Percentiles rank a stretch among this genome's conserved stretches.
These are phyloP conservation scores for Aquanectria penicillioides DNA, from an alignment of 2,329 filamentous ascomycete genomes.

Conservation along the genomic window DNA sequence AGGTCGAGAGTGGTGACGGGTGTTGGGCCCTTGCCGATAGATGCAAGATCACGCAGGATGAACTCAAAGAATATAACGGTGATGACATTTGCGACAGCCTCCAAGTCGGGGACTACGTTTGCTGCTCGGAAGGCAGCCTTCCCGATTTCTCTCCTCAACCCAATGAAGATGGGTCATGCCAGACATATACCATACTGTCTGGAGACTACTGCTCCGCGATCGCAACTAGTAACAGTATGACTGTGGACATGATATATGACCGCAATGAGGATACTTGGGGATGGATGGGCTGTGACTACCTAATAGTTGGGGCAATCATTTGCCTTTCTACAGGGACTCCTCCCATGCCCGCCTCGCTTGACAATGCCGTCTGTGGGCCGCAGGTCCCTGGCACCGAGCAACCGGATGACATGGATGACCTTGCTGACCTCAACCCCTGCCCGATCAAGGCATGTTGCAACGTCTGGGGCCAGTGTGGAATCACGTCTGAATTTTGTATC, in stretches of 20 bases:
- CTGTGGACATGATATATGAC: neutral
- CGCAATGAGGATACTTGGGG: conserved; percentile 41
- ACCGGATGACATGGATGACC: neutral
- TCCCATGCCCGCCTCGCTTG: conserved; percentile 39
- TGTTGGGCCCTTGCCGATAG: no score
- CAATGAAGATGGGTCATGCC: neutral
- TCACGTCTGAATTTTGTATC: conserved; percentile 51
- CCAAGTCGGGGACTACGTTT: neutral
- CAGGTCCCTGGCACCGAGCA: neutral
- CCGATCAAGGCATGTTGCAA: conserved; percentile 46
- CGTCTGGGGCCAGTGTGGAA: conserved; percentile 55
- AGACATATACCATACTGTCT: neutral
- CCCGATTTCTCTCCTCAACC: no score
- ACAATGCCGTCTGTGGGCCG: conserved; percentile 44
- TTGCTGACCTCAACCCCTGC: conserved; percentile 42
- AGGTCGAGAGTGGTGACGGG: no score
- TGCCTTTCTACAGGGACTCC: conserved; percentile 43
- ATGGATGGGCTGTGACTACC: conserved; percentile 38
- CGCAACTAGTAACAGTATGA: neutral
- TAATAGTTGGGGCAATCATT: conserved; percentile 30
- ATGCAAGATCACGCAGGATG: no score
- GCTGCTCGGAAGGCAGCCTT: neutral
- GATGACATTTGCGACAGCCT: neutral
- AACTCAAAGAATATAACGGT: no score
- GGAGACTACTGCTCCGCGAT: neutral